Evolutionary conservation across 441 rosid genomes (phyloP), one percentile per base, ranked within the genome.

Genomic region (Pelargonium hybrid): DNA sequence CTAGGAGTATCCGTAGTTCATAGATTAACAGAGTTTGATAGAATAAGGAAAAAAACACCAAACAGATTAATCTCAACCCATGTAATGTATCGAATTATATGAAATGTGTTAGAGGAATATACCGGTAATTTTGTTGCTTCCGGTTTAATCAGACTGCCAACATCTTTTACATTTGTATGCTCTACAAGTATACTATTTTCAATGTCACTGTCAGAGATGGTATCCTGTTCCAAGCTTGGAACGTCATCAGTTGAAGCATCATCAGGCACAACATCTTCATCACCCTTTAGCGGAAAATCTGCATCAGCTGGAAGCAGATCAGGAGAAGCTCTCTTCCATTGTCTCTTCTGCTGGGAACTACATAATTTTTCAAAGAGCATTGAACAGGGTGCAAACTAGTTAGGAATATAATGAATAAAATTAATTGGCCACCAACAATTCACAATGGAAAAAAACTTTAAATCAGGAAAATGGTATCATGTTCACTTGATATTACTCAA

Each of bases 41-140:
- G 61, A 18, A n/a, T 25, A 57, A 59, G 8, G 50, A 23, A 41
- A 2, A 39, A 70, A 7, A 31, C 73, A 69, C n/a, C 25, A 54
- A 26, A 31, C 7, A 31, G 66, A 25, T 23, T 37, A n/a, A 31
- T 37, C 20, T 31, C 43, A 26, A 72, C 48, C 47, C 18, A 72
- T 5, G 20, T 18, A 18, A 50, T 26, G 6, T 59, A 73, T 68
- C 21, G 34, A n/a, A 41, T 66, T 20, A 20, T 13, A 68, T 62
- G 63, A 54, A 15, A 18, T 45, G 29, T n/a, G 37, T 11, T 31
- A 14, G 15, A 75, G 66, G 67, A 66, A 54, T 67, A 21, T 85
- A 91, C 93, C 96, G 84, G 75, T 70, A 87, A 81, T 77, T 81
- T 84, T 17, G 81, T 79, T 73, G 83, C 81, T 48, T 84, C 81